These are phyloP conservation scores for Artomyces pyxidatus DNA, from an alignment of 768 basidiomycete species.

Conservation along the genomic window DNA sequence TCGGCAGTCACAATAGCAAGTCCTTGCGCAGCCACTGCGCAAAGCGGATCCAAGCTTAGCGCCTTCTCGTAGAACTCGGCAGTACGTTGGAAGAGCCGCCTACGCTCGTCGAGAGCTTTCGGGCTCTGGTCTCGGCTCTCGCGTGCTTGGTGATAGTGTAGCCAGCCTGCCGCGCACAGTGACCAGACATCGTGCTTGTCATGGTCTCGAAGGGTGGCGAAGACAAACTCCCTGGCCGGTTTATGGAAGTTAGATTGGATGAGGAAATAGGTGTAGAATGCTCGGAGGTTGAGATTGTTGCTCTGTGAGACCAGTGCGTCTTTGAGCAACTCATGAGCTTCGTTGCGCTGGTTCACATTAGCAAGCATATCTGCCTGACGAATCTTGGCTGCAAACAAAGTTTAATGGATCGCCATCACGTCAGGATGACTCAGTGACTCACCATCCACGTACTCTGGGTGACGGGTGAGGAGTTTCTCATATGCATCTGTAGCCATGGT, in stretches of 20 bases:
- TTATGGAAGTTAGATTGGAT: constrained; percentile 65
- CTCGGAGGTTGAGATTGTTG: constrained; percentile 78
- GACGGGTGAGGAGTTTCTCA: constrained; percentile 75
- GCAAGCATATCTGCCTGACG: constrained; percentile 80
- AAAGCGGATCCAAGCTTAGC: constrained; percentile 70
- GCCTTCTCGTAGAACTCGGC: constrained; percentile 95
- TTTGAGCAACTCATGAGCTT: constrained; percentile 85
- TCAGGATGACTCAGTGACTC: too few relatives aligned
- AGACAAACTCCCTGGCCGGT: constrained; percentile 84
- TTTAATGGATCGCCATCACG: background rate
- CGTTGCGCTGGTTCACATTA: constrained; percentile 59
- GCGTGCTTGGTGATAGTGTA: constrained; percentile 78
- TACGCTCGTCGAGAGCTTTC: constrained; percentile 59
- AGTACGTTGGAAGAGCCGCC: constrained; percentile 67
- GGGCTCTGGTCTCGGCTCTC: constrained; percentile 65
- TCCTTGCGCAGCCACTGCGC: constrained; percentile 92
- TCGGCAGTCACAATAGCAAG: constrained; percentile 92
- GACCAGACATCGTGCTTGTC: constrained; percentile 88
- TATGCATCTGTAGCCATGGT: constrained; percentile 78
- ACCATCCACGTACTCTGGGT: constrained; percentile 98
- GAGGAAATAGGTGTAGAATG: constrained; percentile 90
- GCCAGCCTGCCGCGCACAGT: constrained; percentile 82
- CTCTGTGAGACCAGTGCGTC: constrained; percentile 77
- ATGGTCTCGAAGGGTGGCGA: constrained; percentile 75
- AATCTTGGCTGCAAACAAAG: constrained; percentile 64